phyloP scores from a whole-genome alignment of 2,329 filamentous ascomycete species.

The Cladosporium cucumerinum region DNA sequence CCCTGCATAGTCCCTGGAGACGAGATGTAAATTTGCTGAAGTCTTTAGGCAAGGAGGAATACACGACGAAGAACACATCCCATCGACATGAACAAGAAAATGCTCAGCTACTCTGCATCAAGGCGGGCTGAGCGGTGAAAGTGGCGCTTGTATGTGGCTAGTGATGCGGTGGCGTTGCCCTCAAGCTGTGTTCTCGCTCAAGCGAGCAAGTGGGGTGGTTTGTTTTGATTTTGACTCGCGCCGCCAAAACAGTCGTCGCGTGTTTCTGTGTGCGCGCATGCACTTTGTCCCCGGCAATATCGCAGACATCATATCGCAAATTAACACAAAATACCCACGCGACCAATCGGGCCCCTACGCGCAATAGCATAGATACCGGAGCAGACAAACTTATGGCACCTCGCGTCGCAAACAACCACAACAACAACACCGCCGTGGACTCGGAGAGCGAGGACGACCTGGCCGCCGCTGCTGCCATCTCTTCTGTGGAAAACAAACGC shows the following conservation, averaged over 20 bases:
- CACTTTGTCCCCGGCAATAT: neutral
- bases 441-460: constrained; percentile 27
- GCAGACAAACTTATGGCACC: constrained; percentile 1
- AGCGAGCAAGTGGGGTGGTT: neutral
- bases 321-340: neutral
- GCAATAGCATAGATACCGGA: neutral
- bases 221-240: constrained; percentile 1
- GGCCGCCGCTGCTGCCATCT: constrained; percentile 20
- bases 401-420: constrained; percentile 11
- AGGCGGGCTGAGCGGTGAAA: neutral
- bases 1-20: neutral
- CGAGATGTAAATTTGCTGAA: neutral
- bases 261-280: neutral
- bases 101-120: neutral
- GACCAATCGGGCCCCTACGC: neutral
- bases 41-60: neutral
- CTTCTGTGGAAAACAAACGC: constrained; percentile 22
- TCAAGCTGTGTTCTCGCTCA: neutral
- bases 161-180: neutral
- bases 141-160: neutral
- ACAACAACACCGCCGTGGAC: constrained; percentile 21
- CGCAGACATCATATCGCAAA: neutral
- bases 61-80: neutral
- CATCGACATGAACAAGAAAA: neutral
- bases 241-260: constrained; percentile 1